phyloP scores from a whole-genome alignment of 108 stramenopile genomes.

The Cyclotella cryptica region DNA sequence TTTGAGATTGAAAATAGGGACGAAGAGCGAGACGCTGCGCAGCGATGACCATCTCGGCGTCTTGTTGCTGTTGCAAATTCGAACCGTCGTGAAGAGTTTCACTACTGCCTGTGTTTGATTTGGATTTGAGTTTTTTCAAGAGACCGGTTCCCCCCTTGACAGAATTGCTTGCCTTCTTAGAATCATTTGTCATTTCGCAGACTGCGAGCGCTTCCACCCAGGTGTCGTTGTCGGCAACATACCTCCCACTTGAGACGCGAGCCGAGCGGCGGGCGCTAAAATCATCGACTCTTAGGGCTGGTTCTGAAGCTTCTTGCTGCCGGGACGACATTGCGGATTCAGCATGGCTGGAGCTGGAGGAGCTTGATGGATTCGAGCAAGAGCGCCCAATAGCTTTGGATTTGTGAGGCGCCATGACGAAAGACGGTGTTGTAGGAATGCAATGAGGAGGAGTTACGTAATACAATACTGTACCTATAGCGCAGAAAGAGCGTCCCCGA shows the following conservation, averaged over 20 bases:
- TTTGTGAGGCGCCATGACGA: slow-evolving; percentile 34
- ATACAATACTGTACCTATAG: no score
- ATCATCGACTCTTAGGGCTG: slow-evolving; percentile 13
- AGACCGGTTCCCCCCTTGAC: slow-evolving; percentile 22
- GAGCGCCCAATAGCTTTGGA: not conserved
- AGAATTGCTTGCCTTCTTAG: slow-evolving; percentile 12
- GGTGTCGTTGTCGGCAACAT: slow-evolving; percentile 70
- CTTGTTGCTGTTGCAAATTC: slow-evolving; percentile 12
- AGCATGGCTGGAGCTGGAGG: not conserved
- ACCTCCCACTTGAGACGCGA: slow-evolving; percentile 48
- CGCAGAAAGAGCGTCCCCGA: no score
- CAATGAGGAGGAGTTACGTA: no score
- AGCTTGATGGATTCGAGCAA: slow-evolving; percentile 1
- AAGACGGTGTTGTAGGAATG: no score
- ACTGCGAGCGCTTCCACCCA: slow-evolving; percentile 83
- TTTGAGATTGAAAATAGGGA: slow-evolving; percentile 71
- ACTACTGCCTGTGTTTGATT: not conserved
- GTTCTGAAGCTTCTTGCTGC: not conserved
- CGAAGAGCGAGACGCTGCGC: slow-evolving; percentile 66
- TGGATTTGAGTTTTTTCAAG: slow-evolving; percentile 48
- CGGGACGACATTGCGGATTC: not conserved
- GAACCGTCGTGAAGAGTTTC: slow-evolving; percentile 7
- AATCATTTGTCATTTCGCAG: slow-evolving; percentile 44
- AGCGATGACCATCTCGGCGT: slow-evolving; percentile 34
- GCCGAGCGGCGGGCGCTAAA: slow-evolving; percentile 69